Evolutionary conservation across 225 moss, liverwort and hornwort species (phyloP).

Genomic region (Sphagnum contortum): DNA sequence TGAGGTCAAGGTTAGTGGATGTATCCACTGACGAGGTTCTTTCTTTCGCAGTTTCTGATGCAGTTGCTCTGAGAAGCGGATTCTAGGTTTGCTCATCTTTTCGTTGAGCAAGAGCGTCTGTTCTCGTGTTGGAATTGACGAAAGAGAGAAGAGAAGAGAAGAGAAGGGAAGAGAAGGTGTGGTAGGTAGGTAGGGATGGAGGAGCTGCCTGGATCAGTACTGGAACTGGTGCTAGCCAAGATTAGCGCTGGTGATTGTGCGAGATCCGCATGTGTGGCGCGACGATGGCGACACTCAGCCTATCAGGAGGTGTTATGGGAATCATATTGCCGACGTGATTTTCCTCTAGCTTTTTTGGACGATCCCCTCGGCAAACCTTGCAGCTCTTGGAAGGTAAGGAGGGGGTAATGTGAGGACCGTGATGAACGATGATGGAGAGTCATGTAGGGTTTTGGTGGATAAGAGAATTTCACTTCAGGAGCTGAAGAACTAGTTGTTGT

Average conservation of each 20-base stretch:
- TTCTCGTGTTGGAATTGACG: no score
- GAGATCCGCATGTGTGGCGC: slow-evolving; percentile 54
- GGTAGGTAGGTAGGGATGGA: slow-evolving; percentile 16
- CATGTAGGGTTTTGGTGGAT: background rate
- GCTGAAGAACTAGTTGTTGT: background rate
- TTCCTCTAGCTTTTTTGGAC: slow-evolving; percentile 15
- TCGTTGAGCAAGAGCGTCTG: no score
- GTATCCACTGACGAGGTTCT: no score
- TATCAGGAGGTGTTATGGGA: slow-evolving; percentile 54
- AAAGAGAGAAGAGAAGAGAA: background rate
- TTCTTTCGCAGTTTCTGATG: no score
- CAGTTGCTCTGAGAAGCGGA: no score
- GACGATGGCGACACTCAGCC: slow-evolving; percentile 29
- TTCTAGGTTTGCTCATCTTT: no score
- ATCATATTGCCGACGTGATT: slow-evolving; percentile 44
- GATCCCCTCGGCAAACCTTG: slow-evolving; percentile 48
- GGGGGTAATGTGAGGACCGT: background rate
- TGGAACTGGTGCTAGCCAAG: slow-evolving; percentile 48
- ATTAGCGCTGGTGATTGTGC: slow-evolving; percentile 58
- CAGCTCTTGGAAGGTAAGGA: slow-evolving; percentile 47
- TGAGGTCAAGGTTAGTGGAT: no score
- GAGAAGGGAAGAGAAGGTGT: background rate
- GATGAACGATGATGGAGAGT: background rate
- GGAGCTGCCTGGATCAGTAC: slow-evolving; percentile 45
- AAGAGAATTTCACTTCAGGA: background rate